These are phyloP conservation scores for Spatholobus suberectus DNA, from an alignment of 306 rosid species.

Conservation along the genomic window DNA sequence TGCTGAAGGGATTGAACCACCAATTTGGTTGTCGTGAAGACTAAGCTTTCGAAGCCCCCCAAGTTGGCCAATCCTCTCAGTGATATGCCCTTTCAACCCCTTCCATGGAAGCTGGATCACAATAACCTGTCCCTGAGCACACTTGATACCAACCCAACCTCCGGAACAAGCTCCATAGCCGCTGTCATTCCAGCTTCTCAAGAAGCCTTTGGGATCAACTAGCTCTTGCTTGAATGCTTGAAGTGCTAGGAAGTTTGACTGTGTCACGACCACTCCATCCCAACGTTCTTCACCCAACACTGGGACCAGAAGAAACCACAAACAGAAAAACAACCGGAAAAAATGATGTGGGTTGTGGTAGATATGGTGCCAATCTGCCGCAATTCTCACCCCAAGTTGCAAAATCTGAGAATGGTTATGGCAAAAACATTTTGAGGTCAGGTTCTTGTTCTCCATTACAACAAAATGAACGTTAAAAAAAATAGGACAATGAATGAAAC, in stretches of 20 bases:
- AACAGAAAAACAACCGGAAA: constrained; percentile 15
- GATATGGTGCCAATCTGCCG: constrained; percentile 39
- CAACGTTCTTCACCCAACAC: constrained; percentile 55
- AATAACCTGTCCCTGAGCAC: constrained; percentile 94
- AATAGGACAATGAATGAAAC: constrained; percentile 7
- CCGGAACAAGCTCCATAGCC: constrained; percentile 92
- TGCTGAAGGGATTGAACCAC: constrained; percentile 77
- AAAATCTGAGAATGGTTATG: constrained; percentile 38
- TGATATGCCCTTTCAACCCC: constrained; percentile 69
- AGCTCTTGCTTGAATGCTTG: constrained; percentile 87
- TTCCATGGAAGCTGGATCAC: constrained; percentile 94
- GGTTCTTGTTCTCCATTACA: constrained; percentile 38
- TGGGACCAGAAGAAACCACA: constrained; percentile 46
- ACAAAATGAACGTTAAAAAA: not conserved
- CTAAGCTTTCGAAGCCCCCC: constrained; percentile 82
- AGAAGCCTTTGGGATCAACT: constrained; percentile 78
- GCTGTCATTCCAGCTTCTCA: constrained; percentile 85
- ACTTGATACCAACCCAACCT: constrained; percentile 87
- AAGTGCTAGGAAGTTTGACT: constrained; percentile 76
- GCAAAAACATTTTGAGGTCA: constrained; percentile 14
- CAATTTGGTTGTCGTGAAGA: constrained; percentile 78
- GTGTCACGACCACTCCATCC: constrained; percentile 88
- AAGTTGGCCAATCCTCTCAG: constrained; percentile 78
- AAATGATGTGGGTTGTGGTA: constrained; percentile 33
- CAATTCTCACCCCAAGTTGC: constrained; percentile 37